Evolutionary conservation across 208 protist genomes (phyloP).

Genomic region (Wallacemonas sp.): DNA sequence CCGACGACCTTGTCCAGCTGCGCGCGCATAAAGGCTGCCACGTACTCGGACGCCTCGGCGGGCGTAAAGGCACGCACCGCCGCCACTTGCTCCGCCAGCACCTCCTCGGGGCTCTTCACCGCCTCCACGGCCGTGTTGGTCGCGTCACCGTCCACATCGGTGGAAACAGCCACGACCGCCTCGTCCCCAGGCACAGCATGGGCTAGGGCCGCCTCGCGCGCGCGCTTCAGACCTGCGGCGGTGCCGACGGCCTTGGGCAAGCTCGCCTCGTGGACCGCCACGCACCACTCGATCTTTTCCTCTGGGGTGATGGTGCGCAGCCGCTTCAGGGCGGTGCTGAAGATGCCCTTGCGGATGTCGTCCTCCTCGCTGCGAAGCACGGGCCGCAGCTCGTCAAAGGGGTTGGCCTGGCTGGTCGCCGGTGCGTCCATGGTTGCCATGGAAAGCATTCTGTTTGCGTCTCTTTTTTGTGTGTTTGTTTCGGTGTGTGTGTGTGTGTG

Average conservation of each 20-base stretch:
- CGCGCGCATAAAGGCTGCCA: constrained; percentile 72
- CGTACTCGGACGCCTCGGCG: constrained; percentile 55
- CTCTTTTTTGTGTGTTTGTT: constrained; percentile 1
- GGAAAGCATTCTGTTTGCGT: not conserved
- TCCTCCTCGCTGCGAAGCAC: constrained; percentile 81
- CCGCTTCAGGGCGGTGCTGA: constrained; percentile 62
- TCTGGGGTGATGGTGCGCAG: constrained; percentile 38
- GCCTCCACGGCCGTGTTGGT: not conserved
- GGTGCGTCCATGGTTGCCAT: not conserved
- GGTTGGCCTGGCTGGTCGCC: constrained; percentile 31
- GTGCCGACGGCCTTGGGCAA: constrained; percentile 16
- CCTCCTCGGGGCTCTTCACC: not conserved
- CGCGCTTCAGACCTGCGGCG: not conserved
- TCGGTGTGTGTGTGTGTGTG: not conserved
- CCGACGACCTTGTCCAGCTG: constrained; percentile 80
- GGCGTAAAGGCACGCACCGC: constrained; percentile 15
- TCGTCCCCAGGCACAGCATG: too few species aligned
- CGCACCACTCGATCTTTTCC: constrained; percentile 59
- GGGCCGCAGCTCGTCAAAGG: constrained; percentile 61
- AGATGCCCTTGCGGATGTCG: constrained; percentile 88
- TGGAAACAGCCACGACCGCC: too few species aligned
- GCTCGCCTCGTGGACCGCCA: constrained; percentile 53
- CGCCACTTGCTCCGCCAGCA: constrained; percentile 3
- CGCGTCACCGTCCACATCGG: too few species aligned
- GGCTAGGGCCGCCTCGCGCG: not conserved